A percentile compares a stretch with the other conserved stretches of the same genome.
These are phyloP conservation scores for Chlamydomonas incerta DNA, from an alignment of 139 green algal genomes.

Conservation along the genomic window DNA sequence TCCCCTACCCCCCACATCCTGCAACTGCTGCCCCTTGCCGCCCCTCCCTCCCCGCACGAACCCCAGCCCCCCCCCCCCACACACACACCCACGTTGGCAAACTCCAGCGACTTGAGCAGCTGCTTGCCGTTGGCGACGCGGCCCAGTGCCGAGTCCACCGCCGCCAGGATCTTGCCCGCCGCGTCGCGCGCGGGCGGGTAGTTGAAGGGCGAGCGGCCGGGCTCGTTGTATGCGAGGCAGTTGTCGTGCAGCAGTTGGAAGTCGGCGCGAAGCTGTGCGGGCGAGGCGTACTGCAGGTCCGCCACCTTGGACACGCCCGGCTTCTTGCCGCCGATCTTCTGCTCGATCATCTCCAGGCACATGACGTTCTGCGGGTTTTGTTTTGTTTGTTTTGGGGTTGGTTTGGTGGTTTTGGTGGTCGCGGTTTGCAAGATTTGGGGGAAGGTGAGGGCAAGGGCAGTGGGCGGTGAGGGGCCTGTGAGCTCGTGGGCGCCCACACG, in stretches of 20 bases:
- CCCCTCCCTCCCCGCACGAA: no score
- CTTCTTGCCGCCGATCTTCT: conserved; percentile 23
- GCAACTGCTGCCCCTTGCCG: no score
- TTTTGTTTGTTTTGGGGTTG: no score
- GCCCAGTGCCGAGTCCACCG: not conserved
- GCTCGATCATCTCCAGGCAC: conserved; percentile 18
- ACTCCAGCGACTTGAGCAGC: no score
- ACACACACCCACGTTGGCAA: not conserved
- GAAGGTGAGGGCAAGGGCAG: not conserved
- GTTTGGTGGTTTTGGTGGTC: no score
- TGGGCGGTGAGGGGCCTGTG: no score
- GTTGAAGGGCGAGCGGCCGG: conserved; percentile 5
- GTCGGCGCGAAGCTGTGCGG: conserved; percentile 5
- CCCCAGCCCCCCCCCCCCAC: no score
- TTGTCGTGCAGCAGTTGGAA: conserved; percentile 24
- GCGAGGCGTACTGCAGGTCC: conserved; percentile 31
- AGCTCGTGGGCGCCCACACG: no score
- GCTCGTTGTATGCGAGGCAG: conserved; percentile 30
- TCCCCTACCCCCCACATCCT: no score
- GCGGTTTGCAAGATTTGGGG: no score
- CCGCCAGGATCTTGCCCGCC: not conserved
- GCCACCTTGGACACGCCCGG: not conserved
- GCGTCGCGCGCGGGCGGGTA: not conserved
- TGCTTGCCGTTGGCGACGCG: not conserved
- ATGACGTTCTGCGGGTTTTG: conserved; percentile 31